Percentiles rank a stretch among this genome's conserved stretches.
These are phyloP conservation scores for Botryotinia calthae DNA, from an alignment of 2,329 filamentous ascomycete genomes.

Conservation along the genomic window DNA sequence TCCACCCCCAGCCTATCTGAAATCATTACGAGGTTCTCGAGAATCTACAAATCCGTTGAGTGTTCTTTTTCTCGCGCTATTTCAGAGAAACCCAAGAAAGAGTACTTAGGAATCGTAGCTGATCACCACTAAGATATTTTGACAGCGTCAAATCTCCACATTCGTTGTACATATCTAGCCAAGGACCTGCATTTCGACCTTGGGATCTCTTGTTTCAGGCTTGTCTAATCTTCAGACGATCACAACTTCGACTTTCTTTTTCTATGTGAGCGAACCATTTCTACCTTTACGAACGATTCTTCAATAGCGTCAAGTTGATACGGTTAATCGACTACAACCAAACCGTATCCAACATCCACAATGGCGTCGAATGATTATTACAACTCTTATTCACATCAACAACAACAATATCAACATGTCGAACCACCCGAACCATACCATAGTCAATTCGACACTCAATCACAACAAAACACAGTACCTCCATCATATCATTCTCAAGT, in stretches of 20 bases:
- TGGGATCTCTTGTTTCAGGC: conserved; percentile 19
- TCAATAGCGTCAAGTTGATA: not conserved
- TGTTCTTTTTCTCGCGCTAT: not conserved
- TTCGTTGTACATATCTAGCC: conserved; percentile 5
- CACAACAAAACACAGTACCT: conserved; percentile 23
- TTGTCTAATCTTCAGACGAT: conserved; percentile 15
- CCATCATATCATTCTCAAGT: conserved; percentile 33
- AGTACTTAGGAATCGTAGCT: not conserved
- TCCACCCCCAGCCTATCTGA: conserved; percentile 1
- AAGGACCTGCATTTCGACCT: conserved; percentile 4
- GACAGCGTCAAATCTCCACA: conserved; percentile 10
- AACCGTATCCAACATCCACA: not conserved
- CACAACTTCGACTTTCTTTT: conserved; percentile 1
- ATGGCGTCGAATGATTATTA: conserved; percentile 38
- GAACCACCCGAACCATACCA: conserved; percentile 25
- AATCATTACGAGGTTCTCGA: not conserved
- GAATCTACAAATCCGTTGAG: not conserved
- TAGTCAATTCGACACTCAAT: conserved; percentile 24
- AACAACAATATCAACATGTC: conserved; percentile 22
- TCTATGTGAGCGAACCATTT: not conserved
- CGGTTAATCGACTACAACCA: not conserved
- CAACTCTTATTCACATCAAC: conserved; percentile 28
- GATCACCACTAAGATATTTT: not conserved
- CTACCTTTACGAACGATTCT: not conserved
- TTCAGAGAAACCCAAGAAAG: not conserved